A percentile compares a stretch with the other conserved stretches of the same genome.
These are phyloP conservation scores for Dothideomycetes sp. DNA, from an alignment of 2,329 filamentous ascomycete genomes.

Conservation along the genomic window DNA sequence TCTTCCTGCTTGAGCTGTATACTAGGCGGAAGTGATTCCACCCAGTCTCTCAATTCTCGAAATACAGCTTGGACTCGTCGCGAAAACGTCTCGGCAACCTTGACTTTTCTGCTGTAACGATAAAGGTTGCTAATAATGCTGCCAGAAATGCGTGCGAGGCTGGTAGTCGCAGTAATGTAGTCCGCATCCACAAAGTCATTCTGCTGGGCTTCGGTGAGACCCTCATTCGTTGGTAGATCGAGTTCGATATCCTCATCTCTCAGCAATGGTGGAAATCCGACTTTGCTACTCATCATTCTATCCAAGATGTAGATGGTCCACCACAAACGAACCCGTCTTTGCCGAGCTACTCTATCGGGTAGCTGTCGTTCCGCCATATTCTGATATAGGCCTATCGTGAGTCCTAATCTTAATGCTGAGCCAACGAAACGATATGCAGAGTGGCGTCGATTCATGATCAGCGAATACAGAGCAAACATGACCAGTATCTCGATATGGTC, in stretches of 20 bases:
- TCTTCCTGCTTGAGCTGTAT: constrained; percentile 26
- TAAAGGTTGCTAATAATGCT: constrained; percentile 24
- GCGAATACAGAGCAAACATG: constrained; percentile 38
- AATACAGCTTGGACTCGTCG: constrained; percentile 30
- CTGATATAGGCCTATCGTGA: constrained; percentile 38
- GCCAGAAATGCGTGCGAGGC: constrained; percentile 29
- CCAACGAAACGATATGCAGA: constrained; percentile 37
- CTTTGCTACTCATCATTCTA: constrained; percentile 27
- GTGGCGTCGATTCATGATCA: constrained; percentile 37
- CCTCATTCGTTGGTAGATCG: constrained; percentile 32
- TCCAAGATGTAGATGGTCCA: constrained; percentile 29
- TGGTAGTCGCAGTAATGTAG: constrained; percentile 32
- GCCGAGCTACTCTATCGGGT: constrained; percentile 26
- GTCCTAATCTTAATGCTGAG: constrained; percentile 35
- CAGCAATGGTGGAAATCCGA: constrained; percentile 26
- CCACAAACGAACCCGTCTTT: constrained; percentile 28
- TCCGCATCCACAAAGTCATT: constrained; percentile 29
- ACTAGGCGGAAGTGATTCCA: constrained; percentile 27
- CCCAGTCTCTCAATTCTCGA: constrained; percentile 30
- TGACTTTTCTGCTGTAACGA: constrained; percentile 18
- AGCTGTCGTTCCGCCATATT: constrained; percentile 34
- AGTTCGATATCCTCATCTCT: constrained; percentile 32
- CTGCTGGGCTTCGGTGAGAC: constrained; percentile 20
- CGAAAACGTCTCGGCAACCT: constrained; percentile 24
- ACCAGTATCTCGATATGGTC: constrained; percentile 38